Evolutionary conservation across 2,329 filamentous ascomycete genomes (phyloP), one percentile per base, ranked within the genome.

Genomic region (Diaporthe amygdali): DNA sequence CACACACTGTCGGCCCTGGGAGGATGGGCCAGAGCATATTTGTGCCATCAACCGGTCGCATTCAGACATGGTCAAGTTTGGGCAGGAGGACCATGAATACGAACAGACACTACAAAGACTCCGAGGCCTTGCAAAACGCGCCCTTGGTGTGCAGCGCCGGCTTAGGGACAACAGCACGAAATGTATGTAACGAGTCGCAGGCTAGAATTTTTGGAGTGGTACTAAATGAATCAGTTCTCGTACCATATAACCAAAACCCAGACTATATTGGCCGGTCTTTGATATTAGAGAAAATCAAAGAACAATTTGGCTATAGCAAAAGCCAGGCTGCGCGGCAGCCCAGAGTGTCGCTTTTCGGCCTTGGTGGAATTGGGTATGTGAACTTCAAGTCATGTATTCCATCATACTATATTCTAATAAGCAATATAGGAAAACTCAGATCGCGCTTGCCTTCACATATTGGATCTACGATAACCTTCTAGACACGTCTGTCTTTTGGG

Each of bases 401-500:
- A 7, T 47, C 22, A 47, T n/a, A 49, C 17, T 2, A 25, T 20
- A 20, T 49, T 7, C n/a, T 5, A 22, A n/a, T n/a, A n/a, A n/a
- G n/a, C 12, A 3, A n/a, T 25, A 49, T 22, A 56, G 56, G 6
- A 74, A 72, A 41, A 70, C 67, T 15, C 68, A 71, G 63, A 51
- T 74, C 10, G 70, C 72, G 14, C 68, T 72, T 39, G 59, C 70
- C 25, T 72, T 46, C 68, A 56, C 69, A 44, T n/a, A 75, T 67
- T 69, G 61, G 68, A 49, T 74, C 71, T 32, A 69, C 66, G 25
- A 39, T 69, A 27, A 17, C 34, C 3, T 37, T 7, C 25, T 70
- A 12, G 46, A 70, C 7, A 66, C 69, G 17, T 81, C 78, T 20
- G 72, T 80, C 1, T 82, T 82, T 55, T 82, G 80, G 80, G 72